Evolutionary conservation across 2,329 filamentous ascomycete species (phyloP).

Genomic region (Neocucurbitaria cava): DNA sequence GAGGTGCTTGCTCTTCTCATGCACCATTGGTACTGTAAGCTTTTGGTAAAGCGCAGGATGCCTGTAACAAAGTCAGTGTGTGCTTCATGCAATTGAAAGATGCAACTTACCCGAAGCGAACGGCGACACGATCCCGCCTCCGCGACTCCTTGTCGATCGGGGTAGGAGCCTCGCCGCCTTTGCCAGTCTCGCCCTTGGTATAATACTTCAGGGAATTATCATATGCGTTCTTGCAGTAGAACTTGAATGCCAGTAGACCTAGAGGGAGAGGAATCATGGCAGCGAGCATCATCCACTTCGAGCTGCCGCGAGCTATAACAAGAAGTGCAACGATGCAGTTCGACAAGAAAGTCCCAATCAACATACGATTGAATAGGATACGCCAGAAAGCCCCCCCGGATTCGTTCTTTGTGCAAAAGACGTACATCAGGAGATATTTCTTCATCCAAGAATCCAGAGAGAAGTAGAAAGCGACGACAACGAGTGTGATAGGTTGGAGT

Average conservation of each 20-base stretch:
- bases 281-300: constrained; percentile 65
- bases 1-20: constrained; percentile 85
- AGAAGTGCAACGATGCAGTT: constrained; percentile 81
- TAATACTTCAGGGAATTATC: constrained; percentile 84
- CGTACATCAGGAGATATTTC: constrained; percentile 93
- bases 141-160: constrained; percentile 52
- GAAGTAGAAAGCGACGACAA: constrained; percentile 90
- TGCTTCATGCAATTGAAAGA: neutral
- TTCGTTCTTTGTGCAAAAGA: constrained; percentile 96
- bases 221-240: constrained; percentile 78
- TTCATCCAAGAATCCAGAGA: constrained; percentile 85
- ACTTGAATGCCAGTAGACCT: constrained; percentile 82
- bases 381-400: constrained; percentile 94
- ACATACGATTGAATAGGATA: constrained; percentile 87
- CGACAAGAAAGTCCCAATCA: constrained; percentile 80
- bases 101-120: constrained; percentile 67
- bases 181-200: constrained; percentile 66
- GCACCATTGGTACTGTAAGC: constrained; percentile 93
- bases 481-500: constrained; percentile 85
- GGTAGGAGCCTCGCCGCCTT: constrained; percentile 55
- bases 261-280: constrained; percentile 77
- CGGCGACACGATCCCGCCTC: constrained; percentile 71
- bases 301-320: constrained; percentile 69
- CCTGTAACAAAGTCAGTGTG: constrained; percentile 40
- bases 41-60: constrained; percentile 90